These are phyloP conservation scores for Jaenimonas drosophilae DNA, from an alignment of 208 protist genomes.

Conservation along the genomic window DNA sequence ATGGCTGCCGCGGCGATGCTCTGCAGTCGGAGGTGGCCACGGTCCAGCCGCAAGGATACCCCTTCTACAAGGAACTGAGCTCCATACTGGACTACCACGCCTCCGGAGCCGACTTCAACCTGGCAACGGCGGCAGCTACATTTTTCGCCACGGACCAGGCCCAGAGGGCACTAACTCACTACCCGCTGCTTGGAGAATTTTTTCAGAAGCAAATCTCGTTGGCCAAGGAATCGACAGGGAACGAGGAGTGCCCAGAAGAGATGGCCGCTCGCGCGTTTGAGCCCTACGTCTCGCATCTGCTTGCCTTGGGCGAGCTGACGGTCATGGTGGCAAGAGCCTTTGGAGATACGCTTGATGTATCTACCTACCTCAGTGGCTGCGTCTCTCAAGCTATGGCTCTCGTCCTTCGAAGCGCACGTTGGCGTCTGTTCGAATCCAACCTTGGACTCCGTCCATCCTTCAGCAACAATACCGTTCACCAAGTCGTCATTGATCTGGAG, in stretches of 20 bases:
- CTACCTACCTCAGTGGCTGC: slow-evolving; percentile 39
- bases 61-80: slow-evolving; percentile 72
- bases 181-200: slow-evolving; percentile 2
- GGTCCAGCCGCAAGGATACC: slow-evolving; percentile 23
- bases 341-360: slow-evolving; percentile 43
- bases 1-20: slow-evolving; percentile 19
- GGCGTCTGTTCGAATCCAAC: slow-evolving; percentile 66
- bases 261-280: slow-evolving; percentile 3
- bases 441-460: slow-evolving; percentile 36
- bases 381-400: slow-evolving; percentile 52
- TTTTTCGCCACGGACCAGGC: neutral
- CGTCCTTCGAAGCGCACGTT: slow-evolving; percentile 66
- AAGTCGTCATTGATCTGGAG: slow-evolving; percentile 47
- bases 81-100: slow-evolving; percentile 34
- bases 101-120: slow-evolving; percentile 16
- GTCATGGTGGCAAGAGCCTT: slow-evolving; percentile 56
- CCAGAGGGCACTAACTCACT: neutral
- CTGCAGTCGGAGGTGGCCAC: slow-evolving; percentile 9
- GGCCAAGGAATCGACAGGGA: neutral
- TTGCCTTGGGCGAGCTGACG: slow-evolving; percentile 49
- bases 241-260: neutral
- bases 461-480: slow-evolving; percentile 11
- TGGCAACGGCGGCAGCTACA: neutral
- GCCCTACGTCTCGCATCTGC: slow-evolving; percentile 64
- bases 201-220: neutral